Conservation (phyloP, 2,329 filamentous ascomycete genomes). For the Colletotrichum tofieldiae region DNA sequence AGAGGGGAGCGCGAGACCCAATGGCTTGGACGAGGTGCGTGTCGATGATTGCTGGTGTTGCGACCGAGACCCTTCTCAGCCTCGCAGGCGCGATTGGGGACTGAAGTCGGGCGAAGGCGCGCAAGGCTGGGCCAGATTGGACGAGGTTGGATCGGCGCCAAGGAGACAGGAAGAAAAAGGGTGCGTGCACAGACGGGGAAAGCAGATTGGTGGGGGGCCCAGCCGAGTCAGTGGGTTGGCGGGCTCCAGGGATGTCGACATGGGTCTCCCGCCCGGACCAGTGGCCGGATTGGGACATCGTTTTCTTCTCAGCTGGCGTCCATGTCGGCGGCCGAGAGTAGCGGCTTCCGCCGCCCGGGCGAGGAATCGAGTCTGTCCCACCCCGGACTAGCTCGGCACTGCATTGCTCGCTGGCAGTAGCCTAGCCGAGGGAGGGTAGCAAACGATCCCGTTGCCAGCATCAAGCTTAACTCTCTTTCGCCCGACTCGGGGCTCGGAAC, state of each 20-base stretch:
- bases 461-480: slow-evolving; percentile 27
- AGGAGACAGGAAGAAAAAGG: slow-evolving; percentile 5
- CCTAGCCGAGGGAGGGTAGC: background rate
- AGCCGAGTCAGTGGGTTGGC: slow-evolving; percentile 12
- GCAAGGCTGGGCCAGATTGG: slow-evolving; percentile 10
- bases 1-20: slow-evolving; percentile 5
- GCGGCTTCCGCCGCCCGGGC: slow-evolving; percentile 18
- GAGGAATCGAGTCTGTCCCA: background rate
- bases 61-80: slow-evolving; percentile 33
- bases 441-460: background rate
- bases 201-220: slow-evolving; percentile 29
- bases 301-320: background rate
- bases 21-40: slow-evolving; percentile 5
- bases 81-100: slow-evolving; percentile 34
- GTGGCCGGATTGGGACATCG: slow-evolving; percentile 14
- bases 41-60: slow-evolving; percentile 3
- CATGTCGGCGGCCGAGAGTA: slow-evolving; percentile 30
- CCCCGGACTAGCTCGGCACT: background rate
- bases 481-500: slow-evolving; percentile 16
- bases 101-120: slow-evolving; percentile 17
- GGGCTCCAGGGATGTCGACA: background rate
- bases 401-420: background rate
- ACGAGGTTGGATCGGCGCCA: background rate
- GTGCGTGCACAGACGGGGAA: slow-evolving; percentile 38
- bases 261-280: slow-evolving; percentile 12